Base-by-base conservation (phyloP, 2,329 filamentous ascomycete species). In the Chrysoporthe cubensis region DNA sequence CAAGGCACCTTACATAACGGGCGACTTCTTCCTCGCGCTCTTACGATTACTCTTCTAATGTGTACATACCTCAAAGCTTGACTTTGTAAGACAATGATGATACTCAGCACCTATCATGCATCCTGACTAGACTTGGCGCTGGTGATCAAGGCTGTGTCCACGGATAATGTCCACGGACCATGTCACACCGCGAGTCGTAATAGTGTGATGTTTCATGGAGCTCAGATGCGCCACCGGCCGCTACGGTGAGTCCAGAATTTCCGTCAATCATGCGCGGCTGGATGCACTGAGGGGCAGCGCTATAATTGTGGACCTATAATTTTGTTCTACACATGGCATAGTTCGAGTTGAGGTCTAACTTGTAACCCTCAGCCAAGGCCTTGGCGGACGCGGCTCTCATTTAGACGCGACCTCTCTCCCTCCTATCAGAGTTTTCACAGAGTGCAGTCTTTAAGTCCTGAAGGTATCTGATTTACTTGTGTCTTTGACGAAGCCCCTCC, bases 211-310 rank as follows among this genome's bases (percentile, higher is more conserved):
- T 52, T 52, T 52, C 50, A 52, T 4, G n/a, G 34, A 32, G 21
- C 21, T 9, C 42, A 32, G 26, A 43, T 21, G 18, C 57, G 18
- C 4, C 14, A 37, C 14, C 40, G 40, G n/a, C 40, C 57, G 58
- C 42, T 34, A 42, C 43, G n/a, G 13, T 43, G 4, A 44, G 14
- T 21, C 34, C 16, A 44, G 26, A 61, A 46, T 37, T 48, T 61
- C 59, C 59, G 43, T 61, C 59, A 61, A 46, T 61, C 59, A 61
- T 48, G 21, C 21, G n/a, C n/a, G 43, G 26, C 42, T 43, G 7
- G 32, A n/a, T 59, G 40, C 18, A 42, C n/a, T 43, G n/a, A 43
- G 9, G 57, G 13, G 57, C n/a, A n/a, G 37, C 37, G n/a, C 57
- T 42, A 40, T 43, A 42, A 26, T 26, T 26, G 57, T 60, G 57